Conservation (phyloP, 192 early-diverging fungal genomes). For the Entophlyctis luteolus region DNA sequence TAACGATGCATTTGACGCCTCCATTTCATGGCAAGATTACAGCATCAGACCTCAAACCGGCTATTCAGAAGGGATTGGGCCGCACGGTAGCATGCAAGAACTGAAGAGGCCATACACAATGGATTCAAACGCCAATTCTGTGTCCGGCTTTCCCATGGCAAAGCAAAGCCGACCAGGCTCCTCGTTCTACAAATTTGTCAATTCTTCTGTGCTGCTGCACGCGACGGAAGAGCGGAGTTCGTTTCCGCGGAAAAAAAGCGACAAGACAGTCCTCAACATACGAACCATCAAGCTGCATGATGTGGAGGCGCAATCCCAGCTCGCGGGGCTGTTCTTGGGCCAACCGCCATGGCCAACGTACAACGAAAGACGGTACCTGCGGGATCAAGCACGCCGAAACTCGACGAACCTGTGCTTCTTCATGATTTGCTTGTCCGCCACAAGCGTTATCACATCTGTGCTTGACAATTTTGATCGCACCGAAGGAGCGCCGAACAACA, state of each 20-base stretch:
- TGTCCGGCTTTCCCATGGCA: too few species aligned
- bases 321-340: slow-evolving; percentile 15
- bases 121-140: too few species aligned
- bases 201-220: not conserved
- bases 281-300: slow-evolving; percentile 5
- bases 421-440: not conserved
- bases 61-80: too few species aligned
- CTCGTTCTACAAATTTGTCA: slow-evolving; percentile 5
- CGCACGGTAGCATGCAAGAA: too few species aligned
- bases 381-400: slow-evolving; percentile 3
- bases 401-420: not conserved
- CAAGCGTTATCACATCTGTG: not conserved
- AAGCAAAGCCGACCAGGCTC: not conserved
- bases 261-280: not conserved
- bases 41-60: too few species aligned
- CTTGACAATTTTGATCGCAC: slow-evolving; percentile 23
- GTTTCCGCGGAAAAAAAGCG: not conserved
- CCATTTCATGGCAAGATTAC: too few species aligned
- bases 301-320: not conserved
- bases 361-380: slow-evolving; percentile 15
- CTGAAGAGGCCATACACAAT: too few species aligned
- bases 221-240: not conserved
- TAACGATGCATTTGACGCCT: too few species aligned
- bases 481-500: not conserved
- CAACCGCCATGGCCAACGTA: slow-evolving; percentile 23